These are phyloP conservation scores for Saccharomycopsis malanga DNA, from an alignment of 805 yeast species.

Conservation along the genomic window DNA sequence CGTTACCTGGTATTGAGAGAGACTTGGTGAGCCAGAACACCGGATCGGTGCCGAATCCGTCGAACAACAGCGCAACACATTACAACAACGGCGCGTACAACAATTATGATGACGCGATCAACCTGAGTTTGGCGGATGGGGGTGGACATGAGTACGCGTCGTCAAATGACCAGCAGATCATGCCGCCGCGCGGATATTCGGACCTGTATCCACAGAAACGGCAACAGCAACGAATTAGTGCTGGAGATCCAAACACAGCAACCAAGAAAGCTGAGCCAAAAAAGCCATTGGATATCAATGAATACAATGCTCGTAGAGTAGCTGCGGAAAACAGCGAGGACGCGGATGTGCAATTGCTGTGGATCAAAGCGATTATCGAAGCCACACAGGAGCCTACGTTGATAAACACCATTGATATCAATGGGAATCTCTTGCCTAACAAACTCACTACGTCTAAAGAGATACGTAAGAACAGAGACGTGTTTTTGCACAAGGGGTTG, in stretches of 20 bases:
- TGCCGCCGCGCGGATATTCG: background rate
- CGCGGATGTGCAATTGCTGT: slow-evolving; percentile 49
- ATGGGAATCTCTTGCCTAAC: slow-evolving; percentile 38
- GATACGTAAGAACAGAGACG: slow-evolving; percentile 44
- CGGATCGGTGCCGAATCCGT: slow-evolving; percentile 9
- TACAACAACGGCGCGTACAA: slow-evolving; percentile 10
- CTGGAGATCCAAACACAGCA: slow-evolving; percentile 7
- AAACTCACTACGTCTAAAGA: slow-evolving; percentile 36
- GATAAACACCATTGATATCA: slow-evolving; percentile 39
- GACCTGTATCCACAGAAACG: background rate
- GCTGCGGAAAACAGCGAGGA: slow-evolving; percentile 25
- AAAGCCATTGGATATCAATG: slow-evolving; percentile 16
- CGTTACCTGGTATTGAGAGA: slow-evolving; percentile 14
- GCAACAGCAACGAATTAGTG: slow-evolving; percentile 1
- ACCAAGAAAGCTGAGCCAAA: slow-evolving; percentile 10
- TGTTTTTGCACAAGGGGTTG: slow-evolving; percentile 49
- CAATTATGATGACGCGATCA: slow-evolving; percentile 15
- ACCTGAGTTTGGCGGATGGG: slow-evolving; percentile 5
- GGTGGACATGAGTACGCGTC: slow-evolving; percentile 5
- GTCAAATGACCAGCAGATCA: slow-evolving; percentile 8
- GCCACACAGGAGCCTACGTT: slow-evolving; percentile 37
- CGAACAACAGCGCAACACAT: background rate
- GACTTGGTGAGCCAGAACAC: slow-evolving; percentile 18
- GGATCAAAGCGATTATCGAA: slow-evolving; percentile 54
- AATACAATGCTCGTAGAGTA: slow-evolving; percentile 12